Percentiles rank a stretch among this genome's conserved stretches.
These are phyloP conservation scores for Trichoderma cornu-damae DNA, from an alignment of 2,329 filamentous ascomycete genomes.

Conservation along the genomic window DNA sequence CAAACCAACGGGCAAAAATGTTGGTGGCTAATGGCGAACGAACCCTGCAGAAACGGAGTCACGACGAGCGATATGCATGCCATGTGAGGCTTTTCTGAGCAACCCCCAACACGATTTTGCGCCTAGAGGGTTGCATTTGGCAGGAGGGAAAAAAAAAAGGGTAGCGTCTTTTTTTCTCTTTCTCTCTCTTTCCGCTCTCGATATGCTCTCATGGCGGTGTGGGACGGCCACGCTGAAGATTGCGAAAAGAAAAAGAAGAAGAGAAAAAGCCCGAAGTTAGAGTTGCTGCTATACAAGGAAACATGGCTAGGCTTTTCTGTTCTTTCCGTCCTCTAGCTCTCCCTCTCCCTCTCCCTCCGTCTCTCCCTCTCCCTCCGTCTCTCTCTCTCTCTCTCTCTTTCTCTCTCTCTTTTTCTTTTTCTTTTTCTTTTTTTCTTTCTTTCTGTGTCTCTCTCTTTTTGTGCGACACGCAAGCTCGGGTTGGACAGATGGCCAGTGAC, in stretches of 20 bases:
- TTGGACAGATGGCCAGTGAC: background rate
- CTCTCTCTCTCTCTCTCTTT: background rate
- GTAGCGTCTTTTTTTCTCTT: background rate
- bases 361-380: background rate
- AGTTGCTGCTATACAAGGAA: background rate
- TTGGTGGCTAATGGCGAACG: conserved; percentile 5
- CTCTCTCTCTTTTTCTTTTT: too few species aligned
- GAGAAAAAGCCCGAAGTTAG: background rate
- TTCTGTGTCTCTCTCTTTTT: background rate
- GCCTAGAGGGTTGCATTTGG: conserved; percentile 2
- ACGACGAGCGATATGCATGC: background rate
- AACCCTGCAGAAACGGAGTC: conserved; percentile 10
- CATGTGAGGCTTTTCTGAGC: conserved; percentile 15
- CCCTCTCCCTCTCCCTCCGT: background rate
- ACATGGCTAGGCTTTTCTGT: background rate
- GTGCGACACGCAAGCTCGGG: background rate
- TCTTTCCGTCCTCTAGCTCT: background rate
- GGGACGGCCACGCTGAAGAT: conserved; percentile 12
- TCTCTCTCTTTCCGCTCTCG: background rate
- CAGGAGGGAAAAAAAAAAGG: background rate
- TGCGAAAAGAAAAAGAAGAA: background rate
- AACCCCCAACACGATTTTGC: conserved; percentile 3
- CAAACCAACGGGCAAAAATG: background rate
- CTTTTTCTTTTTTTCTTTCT: background rate
- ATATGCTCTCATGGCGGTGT: conserved; percentile 1